Evolutionary conservation across 768 basidiomycete species (phyloP).

Genomic region (Holtermanniella nyarrowii): DNA sequence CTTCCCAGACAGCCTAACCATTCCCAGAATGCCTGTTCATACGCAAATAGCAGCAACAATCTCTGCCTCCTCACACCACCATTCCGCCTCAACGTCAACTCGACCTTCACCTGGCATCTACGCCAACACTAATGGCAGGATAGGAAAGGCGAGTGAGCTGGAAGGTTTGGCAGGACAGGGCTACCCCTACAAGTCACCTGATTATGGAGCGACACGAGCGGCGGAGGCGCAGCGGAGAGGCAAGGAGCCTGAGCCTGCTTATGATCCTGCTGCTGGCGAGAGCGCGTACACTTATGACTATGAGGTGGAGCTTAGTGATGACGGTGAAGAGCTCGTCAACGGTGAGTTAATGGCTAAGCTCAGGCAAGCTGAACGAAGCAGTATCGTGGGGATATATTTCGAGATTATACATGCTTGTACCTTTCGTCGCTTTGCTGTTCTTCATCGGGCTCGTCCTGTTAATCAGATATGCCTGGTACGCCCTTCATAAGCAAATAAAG

Average conservation of each 20-base stretch:
- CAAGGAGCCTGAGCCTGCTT: neutral
- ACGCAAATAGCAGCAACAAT: neutral
- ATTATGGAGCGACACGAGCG: neutral
- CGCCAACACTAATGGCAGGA: too few relatives aligned
- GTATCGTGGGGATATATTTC: conserved; percentile 34
- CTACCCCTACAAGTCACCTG: neutral
- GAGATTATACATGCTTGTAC: conserved; percentile 31
- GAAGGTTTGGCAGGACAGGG: neutral
- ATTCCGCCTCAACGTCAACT: neutral
- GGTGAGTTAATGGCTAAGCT: conserved; percentile 9
- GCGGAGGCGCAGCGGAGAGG: neutral
- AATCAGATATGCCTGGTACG: conserved; percentile 34
- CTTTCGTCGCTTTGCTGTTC: conserved; percentile 24
- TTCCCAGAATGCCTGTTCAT: neutral
- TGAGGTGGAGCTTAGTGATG: conserved; percentile 14
- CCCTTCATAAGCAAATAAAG: neutral
- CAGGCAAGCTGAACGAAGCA: conserved; percentile 4
- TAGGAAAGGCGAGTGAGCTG: neutral
- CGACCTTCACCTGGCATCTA: too few relatives aligned
- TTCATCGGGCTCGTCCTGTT: conserved; percentile 20
- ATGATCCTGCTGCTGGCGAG: conserved; percentile 3
- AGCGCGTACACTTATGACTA: conserved; percentile 3
- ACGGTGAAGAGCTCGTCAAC: conserved; percentile 18
- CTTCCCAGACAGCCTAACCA: too few relatives aligned
- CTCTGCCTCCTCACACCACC: neutral